These are phyloP conservation scores for Amauroascus niger DNA, from an alignment of 2,329 filamentous ascomycete genomes.

Conservation along the genomic window DNA sequence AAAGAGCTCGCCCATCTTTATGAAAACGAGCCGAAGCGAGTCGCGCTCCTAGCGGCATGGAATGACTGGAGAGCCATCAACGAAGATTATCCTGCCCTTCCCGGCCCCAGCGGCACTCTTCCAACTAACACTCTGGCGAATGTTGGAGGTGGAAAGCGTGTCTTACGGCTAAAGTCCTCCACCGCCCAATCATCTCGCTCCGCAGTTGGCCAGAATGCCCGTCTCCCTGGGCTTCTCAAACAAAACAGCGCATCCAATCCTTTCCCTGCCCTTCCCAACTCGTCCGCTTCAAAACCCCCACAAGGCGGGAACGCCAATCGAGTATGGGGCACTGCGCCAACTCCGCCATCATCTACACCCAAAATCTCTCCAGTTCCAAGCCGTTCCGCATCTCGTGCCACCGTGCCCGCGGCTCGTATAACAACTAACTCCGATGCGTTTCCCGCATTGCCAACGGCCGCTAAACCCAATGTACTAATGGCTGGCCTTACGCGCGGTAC, in stretches of 20 bases:
- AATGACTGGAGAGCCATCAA: slow-evolving; percentile 93
- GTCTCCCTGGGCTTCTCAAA: slow-evolving; percentile 31
- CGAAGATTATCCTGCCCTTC: slow-evolving; percentile 85
- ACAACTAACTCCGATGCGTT: slow-evolving; percentile 52
- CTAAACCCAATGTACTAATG: slow-evolving; percentile 54
- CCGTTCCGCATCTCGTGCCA: slow-evolving; percentile 23
- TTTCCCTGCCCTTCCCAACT: slow-evolving; percentile 38
- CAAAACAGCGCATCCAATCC: slow-evolving; percentile 28
- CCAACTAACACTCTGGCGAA: slow-evolving; percentile 43
- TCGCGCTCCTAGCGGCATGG: slow-evolving; percentile 71
- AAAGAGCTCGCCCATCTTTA: slow-evolving; percentile 90
- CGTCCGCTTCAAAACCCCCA: slow-evolving; percentile 20
- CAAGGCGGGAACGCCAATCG: slow-evolving; percentile 12
- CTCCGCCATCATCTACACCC: slow-evolving; percentile 19
- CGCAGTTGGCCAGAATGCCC: slow-evolving; percentile 51
- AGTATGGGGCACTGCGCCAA: slow-evolving; percentile 21
- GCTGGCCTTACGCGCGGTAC: slow-evolving; percentile 40
- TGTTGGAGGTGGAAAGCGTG: slow-evolving; percentile 46
- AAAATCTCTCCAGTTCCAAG: slow-evolving; percentile 20
- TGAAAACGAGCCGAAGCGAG: slow-evolving; percentile 67
- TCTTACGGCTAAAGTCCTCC: slow-evolving; percentile 59
- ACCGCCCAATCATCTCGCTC: slow-evolving; percentile 59
- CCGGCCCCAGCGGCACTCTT: slow-evolving; percentile 60
- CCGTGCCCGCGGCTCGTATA: slow-evolving; percentile 23
- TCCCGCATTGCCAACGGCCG: slow-evolving; percentile 68